Percentiles rank a stretch among this genome's conserved stretches.
Evolutionary conservation across 1,284 basidiomycete genomes (phyloP).

Genomic region (Moesziomyces globuligerus): DNA sequence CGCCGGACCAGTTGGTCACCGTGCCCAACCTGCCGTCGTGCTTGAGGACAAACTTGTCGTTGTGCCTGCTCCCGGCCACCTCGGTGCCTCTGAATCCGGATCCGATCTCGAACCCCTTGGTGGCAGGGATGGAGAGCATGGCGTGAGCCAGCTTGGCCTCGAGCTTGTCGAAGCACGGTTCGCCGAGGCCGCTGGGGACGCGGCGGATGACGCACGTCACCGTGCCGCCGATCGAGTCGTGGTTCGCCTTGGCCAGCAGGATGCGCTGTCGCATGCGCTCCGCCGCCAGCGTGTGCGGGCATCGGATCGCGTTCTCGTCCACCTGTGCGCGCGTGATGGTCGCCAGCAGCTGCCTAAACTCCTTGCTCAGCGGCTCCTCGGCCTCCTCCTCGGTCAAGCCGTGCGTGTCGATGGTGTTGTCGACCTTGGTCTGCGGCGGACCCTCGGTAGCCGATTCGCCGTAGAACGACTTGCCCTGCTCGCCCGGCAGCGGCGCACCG

Average conservation of each 20-base stretch:
- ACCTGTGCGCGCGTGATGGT: constrained; percentile 87
- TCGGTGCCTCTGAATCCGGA: constrained; percentile 97
- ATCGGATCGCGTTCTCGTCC: constrained; percentile 86
- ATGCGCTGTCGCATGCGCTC: constrained; percentile 94
- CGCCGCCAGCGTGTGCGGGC: constrained; percentile 87
- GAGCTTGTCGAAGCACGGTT: constrained; percentile 98
- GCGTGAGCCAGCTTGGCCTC: constrained; percentile 96
- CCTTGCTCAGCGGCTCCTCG: constrained; percentile 82
- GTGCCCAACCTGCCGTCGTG: constrained; percentile 81
- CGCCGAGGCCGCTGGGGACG: constrained; percentile 89
- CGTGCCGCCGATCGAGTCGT: constrained; percentile 96
- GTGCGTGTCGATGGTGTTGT: constrained; percentile 67
- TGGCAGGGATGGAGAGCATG: constrained; percentile 98
- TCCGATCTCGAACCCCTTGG: constrained; percentile 97
- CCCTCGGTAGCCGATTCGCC: constrained; percentile 65
- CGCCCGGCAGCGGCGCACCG: constrained; percentile 10
- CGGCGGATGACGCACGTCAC: constrained; percentile 95
- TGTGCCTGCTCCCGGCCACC: constrained; percentile 90
- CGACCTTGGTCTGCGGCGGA: constrained; percentile 64
- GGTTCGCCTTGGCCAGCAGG: constrained; percentile 85
- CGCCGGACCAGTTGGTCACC: constrained; percentile 93
- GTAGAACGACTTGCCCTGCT: constrained; percentile 41
- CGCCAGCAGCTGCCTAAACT: constrained; percentile 82
- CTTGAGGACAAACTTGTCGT: constrained; percentile 84
- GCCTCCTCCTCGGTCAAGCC: constrained; percentile 76